A percentile compares a stretch with the other conserved stretches of the same genome.
Evolutionary conservation across 1,284 basidiomycete species (phyloP).

Genomic region (Cutaneotrichosporon cyanovorans): DNA sequence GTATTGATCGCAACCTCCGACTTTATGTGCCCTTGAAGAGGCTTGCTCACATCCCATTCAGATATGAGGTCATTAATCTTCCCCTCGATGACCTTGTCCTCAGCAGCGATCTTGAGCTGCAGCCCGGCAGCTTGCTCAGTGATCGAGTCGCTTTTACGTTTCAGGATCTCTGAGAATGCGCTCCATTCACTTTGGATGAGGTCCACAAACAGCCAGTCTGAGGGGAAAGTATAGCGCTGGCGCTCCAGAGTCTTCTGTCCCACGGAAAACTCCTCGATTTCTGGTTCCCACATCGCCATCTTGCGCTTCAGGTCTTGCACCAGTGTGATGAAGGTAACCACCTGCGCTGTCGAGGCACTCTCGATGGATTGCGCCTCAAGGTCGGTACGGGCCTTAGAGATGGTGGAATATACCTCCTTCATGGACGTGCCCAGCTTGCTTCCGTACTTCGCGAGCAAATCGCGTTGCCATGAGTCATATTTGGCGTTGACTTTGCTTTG

Average conservation of each 20-base stretch:
- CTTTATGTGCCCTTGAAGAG: slow-evolving; percentile 90
- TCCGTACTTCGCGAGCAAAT: slow-evolving; percentile 86
- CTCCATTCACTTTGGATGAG: slow-evolving; percentile 97
- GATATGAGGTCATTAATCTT: slow-evolving; percentile 79
- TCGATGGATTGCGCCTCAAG: slow-evolving; percentile 81
- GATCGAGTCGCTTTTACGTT: slow-evolving; percentile 95
- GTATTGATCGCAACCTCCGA: slow-evolving; percentile 92
- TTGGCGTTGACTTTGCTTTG: slow-evolving; percentile 96
- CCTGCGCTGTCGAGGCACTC: slow-evolving; percentile 71
- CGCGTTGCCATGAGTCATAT: slow-evolving; percentile 95
- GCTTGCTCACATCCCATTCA: slow-evolving; percentile 76
- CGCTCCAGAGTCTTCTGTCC: slow-evolving; percentile 96
- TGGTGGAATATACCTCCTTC: slow-evolving; percentile 91
- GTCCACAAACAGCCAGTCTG: slow-evolving; percentile 97
- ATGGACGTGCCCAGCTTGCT: slow-evolving; percentile 84
- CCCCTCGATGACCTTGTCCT: slow-evolving; percentile 95
- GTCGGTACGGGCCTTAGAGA: slow-evolving; percentile 86
- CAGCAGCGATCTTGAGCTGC: slow-evolving; percentile 97
- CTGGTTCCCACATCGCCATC: slow-evolving; percentile 92
- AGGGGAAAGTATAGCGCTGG: slow-evolving; percentile 91
- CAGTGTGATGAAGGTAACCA: slow-evolving; percentile 97
- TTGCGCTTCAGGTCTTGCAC: slow-evolving; percentile 98
- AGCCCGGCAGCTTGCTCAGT: slow-evolving; percentile 90
- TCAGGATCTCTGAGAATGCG: slow-evolving; percentile 94
- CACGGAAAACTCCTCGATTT: slow-evolving; percentile 86